These are phyloP conservation scores for Mycocentrospora acerina DNA, from an alignment of 2,329 filamentous ascomycete genomes.

Conservation along the genomic window DNA sequence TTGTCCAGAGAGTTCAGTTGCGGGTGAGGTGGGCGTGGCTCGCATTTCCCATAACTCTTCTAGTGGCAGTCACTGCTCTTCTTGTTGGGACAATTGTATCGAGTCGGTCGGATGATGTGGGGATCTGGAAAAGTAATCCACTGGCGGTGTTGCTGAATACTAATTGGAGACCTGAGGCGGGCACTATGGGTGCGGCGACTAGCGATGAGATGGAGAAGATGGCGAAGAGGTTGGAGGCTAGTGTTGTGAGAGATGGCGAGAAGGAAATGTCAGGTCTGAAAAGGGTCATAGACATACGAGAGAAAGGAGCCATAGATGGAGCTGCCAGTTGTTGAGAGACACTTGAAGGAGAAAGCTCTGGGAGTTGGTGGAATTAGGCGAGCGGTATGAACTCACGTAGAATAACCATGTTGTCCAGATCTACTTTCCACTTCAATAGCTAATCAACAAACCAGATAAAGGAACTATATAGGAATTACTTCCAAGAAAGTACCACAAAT, in stretches of 20 bases:
- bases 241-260: neutral
- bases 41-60: neutral
- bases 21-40: neutral
- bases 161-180: neutral
- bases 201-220: neutral
- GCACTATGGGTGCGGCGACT: neutral
- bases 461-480: no score
- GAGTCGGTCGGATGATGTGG: neutral
- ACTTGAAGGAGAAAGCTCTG: no score
- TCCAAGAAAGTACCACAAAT: no score
- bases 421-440: no score
- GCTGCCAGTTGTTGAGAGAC: no score
- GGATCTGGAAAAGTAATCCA: neutral
- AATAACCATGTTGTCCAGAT: no score
- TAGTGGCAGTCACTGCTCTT: neutral
- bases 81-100: neutral
- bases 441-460: no score
- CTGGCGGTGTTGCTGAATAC: neutral
- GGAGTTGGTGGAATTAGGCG: no score
- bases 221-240: constrained; percentile 1
- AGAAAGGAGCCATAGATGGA: no score
- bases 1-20: neutral
- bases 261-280: no score
- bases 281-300: no score
- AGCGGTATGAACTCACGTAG: no score